A percentile compares a stretch with the other conserved stretches of the same genome.
phyloP scores from a whole-genome alignment of 768 basidiomycete genomes.

The Boletus rubroflammeus region DNA sequence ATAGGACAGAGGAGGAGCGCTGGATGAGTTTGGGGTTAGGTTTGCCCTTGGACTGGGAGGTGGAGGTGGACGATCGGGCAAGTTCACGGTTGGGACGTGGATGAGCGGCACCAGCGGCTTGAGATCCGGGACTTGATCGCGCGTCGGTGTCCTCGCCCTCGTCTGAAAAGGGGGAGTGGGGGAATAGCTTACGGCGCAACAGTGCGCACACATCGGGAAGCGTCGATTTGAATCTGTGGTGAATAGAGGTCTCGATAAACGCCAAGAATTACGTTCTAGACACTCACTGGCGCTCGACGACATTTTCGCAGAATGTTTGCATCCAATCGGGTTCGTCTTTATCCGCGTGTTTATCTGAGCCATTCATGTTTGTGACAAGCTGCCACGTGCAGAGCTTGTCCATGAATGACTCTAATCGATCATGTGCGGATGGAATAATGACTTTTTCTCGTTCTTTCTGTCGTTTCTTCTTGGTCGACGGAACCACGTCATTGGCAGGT shows the following conservation, averaged over 20 bases:
- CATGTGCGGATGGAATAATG: slow-evolving; percentile 35
- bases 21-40: slow-evolving; percentile 8
- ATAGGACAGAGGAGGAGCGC: slow-evolving; percentile 25
- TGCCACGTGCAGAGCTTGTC: slow-evolving; percentile 81
- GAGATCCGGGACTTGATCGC: slow-evolving; percentile 12
- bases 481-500: slow-evolving; percentile 23
- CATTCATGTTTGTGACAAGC: slow-evolving; percentile 42
- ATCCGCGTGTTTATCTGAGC: slow-evolving; percentile 23
- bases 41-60: slow-evolving; percentile 11
- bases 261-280: background rate
- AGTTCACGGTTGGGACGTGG: slow-evolving; percentile 13
- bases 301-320: slow-evolving; percentile 63
- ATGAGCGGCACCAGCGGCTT: background rate
- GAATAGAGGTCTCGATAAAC: background rate
- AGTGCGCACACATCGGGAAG: slow-evolving; percentile 55
- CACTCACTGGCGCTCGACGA: slow-evolving; percentile 63
- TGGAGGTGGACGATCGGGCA: slow-evolving; percentile 9
- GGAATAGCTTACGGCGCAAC: slow-evolving; percentile 65
- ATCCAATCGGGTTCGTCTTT: slow-evolving; percentile 61
- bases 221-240: slow-evolving; percentile 48
- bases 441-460: slow-evolving; percentile 20
- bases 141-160: slow-evolving; percentile 25
- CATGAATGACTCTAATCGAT: slow-evolving; percentile 69
- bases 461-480: slow-evolving; percentile 32
- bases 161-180: slow-evolving; percentile 57